Conservation (phyloP, 225 moss, liverwort and hornwort species). For the Neckera pumila region DNA sequence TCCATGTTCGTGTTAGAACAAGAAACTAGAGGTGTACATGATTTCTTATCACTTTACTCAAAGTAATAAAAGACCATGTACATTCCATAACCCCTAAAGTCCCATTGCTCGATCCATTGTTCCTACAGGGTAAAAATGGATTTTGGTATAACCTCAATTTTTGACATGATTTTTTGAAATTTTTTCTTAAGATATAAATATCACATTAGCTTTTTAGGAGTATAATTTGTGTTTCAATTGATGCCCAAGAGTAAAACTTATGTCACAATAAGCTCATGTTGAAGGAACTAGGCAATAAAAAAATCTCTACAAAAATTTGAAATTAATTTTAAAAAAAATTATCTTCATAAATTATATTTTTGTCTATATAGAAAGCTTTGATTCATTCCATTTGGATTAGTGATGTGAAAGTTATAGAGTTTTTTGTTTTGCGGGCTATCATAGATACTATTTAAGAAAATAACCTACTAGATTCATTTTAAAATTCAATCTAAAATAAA, state of each 20-base stretch:
- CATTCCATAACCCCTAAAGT: too few relatives aligned
- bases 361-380: rapidly evolving
- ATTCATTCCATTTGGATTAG: background rate
- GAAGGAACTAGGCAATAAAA: rapidly evolving
- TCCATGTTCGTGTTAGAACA: background rate
- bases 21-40: background rate
- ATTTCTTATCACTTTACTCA: background rate
- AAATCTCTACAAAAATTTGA: too few relatives aligned
- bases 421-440: background rate
- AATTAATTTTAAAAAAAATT: background rate
- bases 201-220: background rate
- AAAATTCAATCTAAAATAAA: background rate
- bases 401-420: background rate
- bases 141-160: background rate
- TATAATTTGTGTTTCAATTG: background rate
- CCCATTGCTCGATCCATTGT: background rate
- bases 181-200: background rate
- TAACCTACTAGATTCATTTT: background rate
- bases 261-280: background rate
- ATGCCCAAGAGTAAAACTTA: background rate
- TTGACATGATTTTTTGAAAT: background rate
- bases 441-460: background rate
- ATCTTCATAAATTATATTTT: background rate
- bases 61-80: background rate
- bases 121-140: rapidly evolving